These are phyloP conservation scores for Lasiosphaeriaceae sp. DNA, from an alignment of 495 filamentous ascomycete species.

Conservation along the genomic window DNA sequence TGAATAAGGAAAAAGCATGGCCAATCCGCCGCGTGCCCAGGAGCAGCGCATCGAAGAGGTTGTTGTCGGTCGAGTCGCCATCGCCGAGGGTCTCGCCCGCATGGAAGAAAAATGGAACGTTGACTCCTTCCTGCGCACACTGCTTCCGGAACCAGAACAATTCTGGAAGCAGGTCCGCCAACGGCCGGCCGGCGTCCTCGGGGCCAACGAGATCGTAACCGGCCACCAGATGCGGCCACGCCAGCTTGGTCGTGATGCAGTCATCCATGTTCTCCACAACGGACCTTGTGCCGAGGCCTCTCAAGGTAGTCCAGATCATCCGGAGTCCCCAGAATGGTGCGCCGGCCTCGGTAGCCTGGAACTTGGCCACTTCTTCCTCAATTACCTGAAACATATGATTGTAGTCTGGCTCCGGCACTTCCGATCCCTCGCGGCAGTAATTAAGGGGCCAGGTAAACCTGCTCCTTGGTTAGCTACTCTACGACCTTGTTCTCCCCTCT, in stretches of 20 bases:
- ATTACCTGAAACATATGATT: conserved; percentile 64
- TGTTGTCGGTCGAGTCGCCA: conserved; percentile 70
- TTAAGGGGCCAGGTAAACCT: conserved; percentile 57
- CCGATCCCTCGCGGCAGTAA: conserved; percentile 56
- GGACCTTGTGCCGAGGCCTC: conserved; percentile 55
- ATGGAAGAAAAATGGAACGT: conserved; percentile 96
- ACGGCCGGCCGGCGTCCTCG: conserved; percentile 72
- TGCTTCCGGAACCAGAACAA: conserved; percentile 90
- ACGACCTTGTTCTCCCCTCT: neutral
- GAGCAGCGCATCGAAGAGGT: conserved; percentile 86
- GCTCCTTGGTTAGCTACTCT: conserved; percentile 8
- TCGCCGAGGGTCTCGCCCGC: conserved; percentile 83
- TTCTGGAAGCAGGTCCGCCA: conserved; percentile 73
- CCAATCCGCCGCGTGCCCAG: conserved; percentile 86
- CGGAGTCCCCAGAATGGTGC: conserved; percentile 77
- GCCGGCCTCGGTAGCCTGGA: conserved; percentile 64
- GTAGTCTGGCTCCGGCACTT: conserved; percentile 58
- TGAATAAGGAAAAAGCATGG: conserved; percentile 82
- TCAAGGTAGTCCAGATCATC: conserved; percentile 80
- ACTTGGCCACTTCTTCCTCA: conserved; percentile 73
- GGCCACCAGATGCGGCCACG: conserved; percentile 74
- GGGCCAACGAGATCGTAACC: conserved; percentile 88
- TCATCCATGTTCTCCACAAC: conserved; percentile 78
- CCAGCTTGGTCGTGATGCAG: conserved; percentile 74
- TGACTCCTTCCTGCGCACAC: conserved; percentile 70